phyloP scores from a whole-genome alignment of 306 rosid species.

The Pueraria montana region DNA sequence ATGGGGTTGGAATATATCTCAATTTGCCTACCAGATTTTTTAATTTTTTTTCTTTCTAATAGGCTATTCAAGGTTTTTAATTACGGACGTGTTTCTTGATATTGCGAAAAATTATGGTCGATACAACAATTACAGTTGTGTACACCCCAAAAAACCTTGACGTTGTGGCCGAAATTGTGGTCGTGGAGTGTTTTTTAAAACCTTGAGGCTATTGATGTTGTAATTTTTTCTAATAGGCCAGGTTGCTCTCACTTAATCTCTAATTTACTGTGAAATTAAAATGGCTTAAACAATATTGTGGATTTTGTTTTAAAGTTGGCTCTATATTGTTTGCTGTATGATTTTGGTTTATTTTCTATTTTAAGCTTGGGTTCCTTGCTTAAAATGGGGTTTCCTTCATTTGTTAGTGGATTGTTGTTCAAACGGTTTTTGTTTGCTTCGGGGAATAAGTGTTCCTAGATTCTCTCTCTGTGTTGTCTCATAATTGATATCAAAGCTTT shows the following conservation, averaged over 20 bases:
- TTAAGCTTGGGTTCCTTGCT: slow-evolving; percentile 45
- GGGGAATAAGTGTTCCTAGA: slow-evolving; percentile 55
- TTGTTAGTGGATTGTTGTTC: slow-evolving; percentile 50
- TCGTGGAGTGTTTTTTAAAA: not conserved
- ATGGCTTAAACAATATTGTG: not conserved
- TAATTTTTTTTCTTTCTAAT: not conserved
- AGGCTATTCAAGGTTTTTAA: not conserved
- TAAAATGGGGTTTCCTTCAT: slow-evolving; percentile 44
- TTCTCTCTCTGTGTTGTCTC: slow-evolving; percentile 55
- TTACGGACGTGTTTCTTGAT: not conserved
- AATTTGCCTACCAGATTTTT: not conserved
- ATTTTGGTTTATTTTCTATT: slow-evolving; percentile 12
- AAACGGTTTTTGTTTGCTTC: slow-evolving; percentile 64
- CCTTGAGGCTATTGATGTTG: not conserved
- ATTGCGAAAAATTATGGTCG: not conserved
- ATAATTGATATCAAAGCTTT: slow-evolving; percentile 50
- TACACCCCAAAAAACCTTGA: not conserved
- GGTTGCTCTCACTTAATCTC: slow-evolving; percentile 18
- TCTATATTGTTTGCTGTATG: slow-evolving; percentile 27
- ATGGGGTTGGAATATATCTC: slow-evolving; percentile 20
- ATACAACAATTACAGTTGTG: not conserved
- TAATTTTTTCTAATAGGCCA: not conserved
- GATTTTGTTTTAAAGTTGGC: slow-evolving; percentile 28
- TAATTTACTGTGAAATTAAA: not conserved
- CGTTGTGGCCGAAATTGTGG: not conserved